Percentiles rank a stretch among this genome's conserved stretches.
Conservation (phyloP, 2,329 filamentous ascomycete species). For the Exophiala xenobiotica region DNA sequence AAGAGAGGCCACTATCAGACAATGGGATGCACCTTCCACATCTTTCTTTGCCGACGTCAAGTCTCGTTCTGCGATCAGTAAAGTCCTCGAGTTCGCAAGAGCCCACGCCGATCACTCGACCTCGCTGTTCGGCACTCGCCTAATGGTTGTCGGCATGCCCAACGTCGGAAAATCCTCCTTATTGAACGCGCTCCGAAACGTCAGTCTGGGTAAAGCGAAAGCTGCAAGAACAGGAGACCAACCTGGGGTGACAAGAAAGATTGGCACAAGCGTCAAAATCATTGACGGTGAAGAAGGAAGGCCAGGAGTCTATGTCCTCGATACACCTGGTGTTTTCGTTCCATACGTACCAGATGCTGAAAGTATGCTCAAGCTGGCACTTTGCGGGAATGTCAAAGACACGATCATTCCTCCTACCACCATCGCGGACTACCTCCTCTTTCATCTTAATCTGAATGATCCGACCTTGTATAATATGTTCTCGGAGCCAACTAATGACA, state of each 20-base stretch:
- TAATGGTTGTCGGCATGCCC: slow-evolving; percentile 93
- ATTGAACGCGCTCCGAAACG: slow-evolving; percentile 77
- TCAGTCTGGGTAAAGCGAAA: slow-evolving; percentile 66
- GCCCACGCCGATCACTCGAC: slow-evolving; percentile 51
- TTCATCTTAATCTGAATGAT: slow-evolving; percentile 70
- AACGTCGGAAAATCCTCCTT: slow-evolving; percentile 95
- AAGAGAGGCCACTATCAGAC: slow-evolving; percentile 52
- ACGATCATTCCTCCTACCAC: slow-evolving; percentile 74
- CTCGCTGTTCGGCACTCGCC: slow-evolving; percentile 72
- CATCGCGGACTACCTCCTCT: slow-evolving; percentile 87
- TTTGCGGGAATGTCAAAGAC: slow-evolving; percentile 89
- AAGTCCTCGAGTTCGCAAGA: slow-evolving; percentile 53
- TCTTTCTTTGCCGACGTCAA: slow-evolving; percentile 56
- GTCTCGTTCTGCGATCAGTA: slow-evolving; percentile 45
- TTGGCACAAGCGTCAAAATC: slow-evolving; percentile 80
- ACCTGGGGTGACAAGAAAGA: slow-evolving; percentile 84
- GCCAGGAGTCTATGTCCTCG: slow-evolving; percentile 75
- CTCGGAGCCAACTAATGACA: slow-evolving; percentile 75
- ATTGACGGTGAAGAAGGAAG: slow-evolving; percentile 57
- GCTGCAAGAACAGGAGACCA: slow-evolving; percentile 80
- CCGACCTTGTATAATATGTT: slow-evolving; percentile 64
- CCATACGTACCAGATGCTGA: slow-evolving; percentile 83
- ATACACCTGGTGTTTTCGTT: slow-evolving; percentile 93
- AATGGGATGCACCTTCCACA: slow-evolving; percentile 54
- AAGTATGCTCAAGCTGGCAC: slow-evolving; percentile 90